Evolutionary conservation across 495 filamentous ascomycete species (phyloP), one percentile per base, ranked within the genome.

Genomic region (Lasiosphaeria hispida): DNA sequence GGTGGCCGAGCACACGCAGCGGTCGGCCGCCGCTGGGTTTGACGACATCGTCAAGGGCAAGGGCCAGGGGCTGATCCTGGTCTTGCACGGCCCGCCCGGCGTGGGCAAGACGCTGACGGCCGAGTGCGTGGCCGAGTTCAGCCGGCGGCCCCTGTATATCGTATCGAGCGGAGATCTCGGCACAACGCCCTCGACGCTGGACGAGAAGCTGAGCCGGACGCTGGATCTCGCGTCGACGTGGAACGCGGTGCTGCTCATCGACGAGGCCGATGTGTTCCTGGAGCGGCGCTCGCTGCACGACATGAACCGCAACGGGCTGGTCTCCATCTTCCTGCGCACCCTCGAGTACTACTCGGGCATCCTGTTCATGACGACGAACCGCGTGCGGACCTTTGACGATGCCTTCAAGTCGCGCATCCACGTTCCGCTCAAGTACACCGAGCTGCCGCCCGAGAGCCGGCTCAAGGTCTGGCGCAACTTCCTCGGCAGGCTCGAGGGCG

Each of bases 211-310:
- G 18, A 87, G 85, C 58, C 86, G 87, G 63, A 88, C 94, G 43
- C 79, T 96, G 39, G 89, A 94, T 59, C 89, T 94, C 45, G 87
- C 88, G 2, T 88, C 92, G 60, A 83, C 82, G 10, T 94, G 90
- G 90, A 89, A 88, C 17, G 90, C 90, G 1, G 80, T 89, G 10
- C 75, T 89, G 0, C 76, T 90, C 0, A 78, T 89, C 3, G 55
- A 57, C 34, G 85, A 91, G 65, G 49, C 49, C 49, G 49, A 87
- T 60, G 81, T 86, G 4, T 59, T 59, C 42, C 50, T 49, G 10
- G 57, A 59, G 57, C 50, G 52, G 2, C 50, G 57, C 33, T 33
- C 34, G 34, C 64, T 82, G 81, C 10, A 55, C 42, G 44, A 55
- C 36, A 79, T 83, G 3, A 23, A 60, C 4, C 57, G 57, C 11